Base-by-base conservation (phyloP, 1,139 yeast genomes). In the Spathaspora jeffriesii region DNA sequence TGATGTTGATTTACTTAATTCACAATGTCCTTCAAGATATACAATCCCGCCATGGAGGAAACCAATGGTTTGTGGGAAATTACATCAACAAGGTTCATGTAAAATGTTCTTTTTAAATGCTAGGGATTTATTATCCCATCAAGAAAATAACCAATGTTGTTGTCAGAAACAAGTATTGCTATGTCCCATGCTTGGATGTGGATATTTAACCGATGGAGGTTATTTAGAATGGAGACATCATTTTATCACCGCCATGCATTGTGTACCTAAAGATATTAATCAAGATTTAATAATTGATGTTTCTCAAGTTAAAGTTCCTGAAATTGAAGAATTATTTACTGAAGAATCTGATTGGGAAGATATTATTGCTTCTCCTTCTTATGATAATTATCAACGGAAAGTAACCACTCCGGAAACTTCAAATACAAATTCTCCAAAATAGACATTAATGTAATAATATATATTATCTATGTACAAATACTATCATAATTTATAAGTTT, bases 131-230 rank as follows among this genome's bases (percentile, higher is more conserved):
- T 32, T 43, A n/a, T 40, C 46, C 8, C 76, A 70, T 51, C 59
- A 53, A 41, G 53, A 47, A 3, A 49, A 50, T 15, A 47, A 47
- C 7, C 22, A 50, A 6, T 69, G 77, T 47, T 65, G 72, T 1
- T 14, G 51, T 9, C 64, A 61, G 46, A 59, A 54, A 14, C 76
- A 68, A 48, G 70, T 71, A 1, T 59, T 68, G 43, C 53, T 67
- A 9, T 73, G 79, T 51, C 78, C 79, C 1, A 50, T 73, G 20
- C 54, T 73, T 32, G 79, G 79, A 5, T 73, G 79, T 55, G 74
- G 69, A 4, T 72, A 55, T 50, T 64, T 68, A 62, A 70, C 77
- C 0, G 75, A 69, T 40, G 67, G 61, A 9, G 71, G 75, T 2
- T 73, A 69, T 50, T 47, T 56, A 14, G 67, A 61, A 27, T 71